A percentile compares a stretch with the other conserved stretches of the same genome.
Conservation (phyloP, 2,329 filamentous ascomycete species). For the Apiospora sp. region DNA sequence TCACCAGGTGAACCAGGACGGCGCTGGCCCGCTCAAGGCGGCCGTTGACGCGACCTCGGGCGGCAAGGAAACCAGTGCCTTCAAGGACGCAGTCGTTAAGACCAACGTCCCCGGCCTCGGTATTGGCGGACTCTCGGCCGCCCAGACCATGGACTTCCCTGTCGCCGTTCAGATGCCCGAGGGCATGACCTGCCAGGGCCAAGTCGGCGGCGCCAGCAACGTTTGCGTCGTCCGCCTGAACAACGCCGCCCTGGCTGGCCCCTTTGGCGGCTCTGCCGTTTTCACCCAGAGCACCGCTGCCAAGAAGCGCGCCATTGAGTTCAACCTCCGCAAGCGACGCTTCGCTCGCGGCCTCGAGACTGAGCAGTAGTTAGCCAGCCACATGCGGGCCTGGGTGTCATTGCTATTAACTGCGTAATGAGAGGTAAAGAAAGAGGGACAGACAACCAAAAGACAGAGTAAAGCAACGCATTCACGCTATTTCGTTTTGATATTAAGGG, state of each 20-base stretch:
- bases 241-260: constrained; percentile 66
- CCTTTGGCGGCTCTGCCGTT: constrained; percentile 69
- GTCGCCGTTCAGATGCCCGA: constrained; percentile 68
- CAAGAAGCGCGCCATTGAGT: constrained; percentile 67
- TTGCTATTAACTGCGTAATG: background rate
- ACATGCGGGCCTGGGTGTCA: too few relatives aligned
- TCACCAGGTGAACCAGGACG: constrained; percentile 74
- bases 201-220: constrained; percentile 63
- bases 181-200: constrained; percentile 69
- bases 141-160: constrained; percentile 67
- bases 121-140: constrained; percentile 62
- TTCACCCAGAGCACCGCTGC: constrained; percentile 65
- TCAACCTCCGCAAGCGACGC: constrained; percentile 44
- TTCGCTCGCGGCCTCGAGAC: constrained; percentile 28
- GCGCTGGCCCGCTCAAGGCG: constrained; percentile 67
- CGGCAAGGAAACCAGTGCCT: constrained; percentile 64
- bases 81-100: constrained; percentile 63
- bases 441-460: background rate
- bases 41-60: constrained; percentile 67
- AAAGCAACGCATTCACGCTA: background rate
- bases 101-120: constrained; percentile 65
- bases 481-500: background rate
- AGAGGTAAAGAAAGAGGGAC: background rate
- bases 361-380: constrained; percentile 14
- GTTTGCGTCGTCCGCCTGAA: constrained; percentile 70